A percentile compares a stretch with the other conserved stretches of the same genome.
phyloP scores from a whole-genome alignment of 495 filamentous ascomycete genomes.

The Emericellopsis terricola region DNA sequence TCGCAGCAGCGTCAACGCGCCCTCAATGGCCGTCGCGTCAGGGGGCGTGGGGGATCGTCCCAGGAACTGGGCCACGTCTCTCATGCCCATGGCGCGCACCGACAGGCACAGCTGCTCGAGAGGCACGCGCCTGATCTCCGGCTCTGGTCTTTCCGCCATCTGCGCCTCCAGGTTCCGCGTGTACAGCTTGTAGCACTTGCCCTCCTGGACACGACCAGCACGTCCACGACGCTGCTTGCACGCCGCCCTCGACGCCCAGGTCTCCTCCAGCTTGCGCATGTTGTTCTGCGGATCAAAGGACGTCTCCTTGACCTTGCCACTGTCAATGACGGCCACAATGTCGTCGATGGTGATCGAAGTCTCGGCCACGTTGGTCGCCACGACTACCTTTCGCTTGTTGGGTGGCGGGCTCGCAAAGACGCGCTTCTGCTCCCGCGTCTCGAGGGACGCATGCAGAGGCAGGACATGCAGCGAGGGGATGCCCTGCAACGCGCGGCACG shows the following conservation, averaged over 20 bases:
- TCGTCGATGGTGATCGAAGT: constrained; percentile 98
- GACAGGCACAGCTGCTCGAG: constrained; percentile 88
- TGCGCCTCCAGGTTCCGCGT: constrained; percentile 65
- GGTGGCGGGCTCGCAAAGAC: constrained; percentile 64
- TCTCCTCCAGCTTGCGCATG: constrained; percentile 85
- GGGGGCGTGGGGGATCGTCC: constrained; percentile 79
- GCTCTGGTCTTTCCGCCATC: constrained; percentile 83
- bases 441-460: constrained; percentile 82
- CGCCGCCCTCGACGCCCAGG: constrained; percentile 86
- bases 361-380: constrained; percentile 91
- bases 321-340: constrained; percentile 91
- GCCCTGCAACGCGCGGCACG: constrained; percentile 47
- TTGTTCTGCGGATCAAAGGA: constrained; percentile 84
- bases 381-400: constrained; percentile 79
- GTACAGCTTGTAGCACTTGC: constrained; percentile 90
- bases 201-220: constrained; percentile 79
- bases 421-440: constrained; percentile 65
- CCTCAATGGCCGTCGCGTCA: constrained; percentile 64
- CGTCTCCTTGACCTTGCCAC: constrained; percentile 88
- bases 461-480: constrained; percentile 62
- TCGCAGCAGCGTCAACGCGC: constrained; percentile 56
- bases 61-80: constrained; percentile 63
- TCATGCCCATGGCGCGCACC: constrained; percentile 84
- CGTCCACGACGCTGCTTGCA: constrained; percentile 94
- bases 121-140: constrained; percentile 82